These are phyloP conservation scores for Calonectria leucothoes DNA, from an alignment of 2,329 filamentous ascomycete species.

Conservation along the genomic window DNA sequence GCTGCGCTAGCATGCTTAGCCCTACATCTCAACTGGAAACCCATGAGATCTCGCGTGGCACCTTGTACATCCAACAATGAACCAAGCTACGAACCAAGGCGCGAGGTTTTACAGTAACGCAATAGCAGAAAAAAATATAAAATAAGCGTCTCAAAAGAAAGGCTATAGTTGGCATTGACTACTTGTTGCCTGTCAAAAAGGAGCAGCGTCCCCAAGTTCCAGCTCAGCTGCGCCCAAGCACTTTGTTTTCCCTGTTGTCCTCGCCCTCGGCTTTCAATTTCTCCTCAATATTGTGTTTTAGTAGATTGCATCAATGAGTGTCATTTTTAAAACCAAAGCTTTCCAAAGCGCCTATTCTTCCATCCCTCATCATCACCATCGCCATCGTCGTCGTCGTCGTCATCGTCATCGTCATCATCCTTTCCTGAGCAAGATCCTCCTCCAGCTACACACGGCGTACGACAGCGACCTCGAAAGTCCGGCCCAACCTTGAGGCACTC, in stretches of 20 bases:
- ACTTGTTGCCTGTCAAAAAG: background rate
- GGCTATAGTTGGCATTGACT: background rate
- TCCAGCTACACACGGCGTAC: constrained; percentile 48
- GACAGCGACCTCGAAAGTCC: constrained; percentile 54
- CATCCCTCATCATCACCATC: background rate
- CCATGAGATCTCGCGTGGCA: background rate
- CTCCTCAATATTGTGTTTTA: background rate
- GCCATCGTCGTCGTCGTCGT: background rate
- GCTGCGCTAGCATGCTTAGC: too few relatives aligned
- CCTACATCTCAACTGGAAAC: background rate
- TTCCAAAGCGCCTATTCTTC: background rate
- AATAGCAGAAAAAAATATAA: background rate
- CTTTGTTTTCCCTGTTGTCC: background rate
- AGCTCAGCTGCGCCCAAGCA: background rate
- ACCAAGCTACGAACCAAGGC: background rate
- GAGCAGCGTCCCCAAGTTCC: background rate
- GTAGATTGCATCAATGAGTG: background rate
- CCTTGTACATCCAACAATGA: background rate
- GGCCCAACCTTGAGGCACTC: constrained; percentile 53
- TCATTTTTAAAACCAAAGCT: constrained; percentile 10
- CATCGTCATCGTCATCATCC: background rate
- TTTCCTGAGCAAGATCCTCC: background rate
- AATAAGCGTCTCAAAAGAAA: background rate
- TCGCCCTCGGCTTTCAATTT: background rate
- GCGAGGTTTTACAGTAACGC: too few relatives aligned